A percentile compares a stretch with the other conserved stretches of the same genome.
phyloP scores from a whole-genome alignment of 2,329 filamentous ascomycete species.

The Penicillium sp. region DNA sequence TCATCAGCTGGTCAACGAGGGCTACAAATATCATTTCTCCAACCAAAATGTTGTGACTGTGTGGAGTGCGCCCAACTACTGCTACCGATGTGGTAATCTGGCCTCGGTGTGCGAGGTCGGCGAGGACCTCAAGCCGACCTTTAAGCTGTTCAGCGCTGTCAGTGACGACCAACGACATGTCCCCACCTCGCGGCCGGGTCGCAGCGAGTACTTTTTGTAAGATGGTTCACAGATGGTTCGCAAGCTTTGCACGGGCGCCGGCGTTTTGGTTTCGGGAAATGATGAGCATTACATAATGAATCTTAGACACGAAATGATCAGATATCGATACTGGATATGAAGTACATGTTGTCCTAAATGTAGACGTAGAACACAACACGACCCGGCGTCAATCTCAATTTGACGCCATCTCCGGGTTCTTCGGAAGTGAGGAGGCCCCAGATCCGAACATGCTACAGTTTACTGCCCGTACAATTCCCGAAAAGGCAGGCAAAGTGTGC shows the following conservation, averaged over 20 bases:
- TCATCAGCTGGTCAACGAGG: conserved; percentile 74
- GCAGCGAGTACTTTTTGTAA: conserved; percentile 50
- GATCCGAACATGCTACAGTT: too few relatives aligned
- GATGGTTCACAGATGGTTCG: conserved; percentile 30
- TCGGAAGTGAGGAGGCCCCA: background rate
- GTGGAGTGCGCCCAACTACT: conserved; percentile 84
- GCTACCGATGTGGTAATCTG: conserved; percentile 95
- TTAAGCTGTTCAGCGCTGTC: conserved; percentile 58
- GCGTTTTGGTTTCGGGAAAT: conserved; percentile 29
- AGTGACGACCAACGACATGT: conserved; percentile 48
- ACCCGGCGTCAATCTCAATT: background rate
- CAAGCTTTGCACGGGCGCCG: conserved; percentile 33
- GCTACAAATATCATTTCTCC: conserved; percentile 88
- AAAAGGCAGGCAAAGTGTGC: background rate
- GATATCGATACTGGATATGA: conserved; percentile 18
- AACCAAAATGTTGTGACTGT: conserved; percentile 89
- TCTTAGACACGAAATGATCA: conserved; percentile 35
- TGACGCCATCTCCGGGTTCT: background rate
- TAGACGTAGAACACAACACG: background rate
- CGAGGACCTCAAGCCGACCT: conserved; percentile 80
- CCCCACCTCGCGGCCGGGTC: conserved; percentile 43
- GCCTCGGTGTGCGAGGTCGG: conserved; percentile 85
- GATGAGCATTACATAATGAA: conserved; percentile 37
- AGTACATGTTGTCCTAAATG: background rate
- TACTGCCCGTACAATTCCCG: background rate